These are phyloP conservation scores for Pseudogymnoascus sp. DNA, from an alignment of 2,329 filamentous ascomycete genomes.

Conservation along the genomic window DNA sequence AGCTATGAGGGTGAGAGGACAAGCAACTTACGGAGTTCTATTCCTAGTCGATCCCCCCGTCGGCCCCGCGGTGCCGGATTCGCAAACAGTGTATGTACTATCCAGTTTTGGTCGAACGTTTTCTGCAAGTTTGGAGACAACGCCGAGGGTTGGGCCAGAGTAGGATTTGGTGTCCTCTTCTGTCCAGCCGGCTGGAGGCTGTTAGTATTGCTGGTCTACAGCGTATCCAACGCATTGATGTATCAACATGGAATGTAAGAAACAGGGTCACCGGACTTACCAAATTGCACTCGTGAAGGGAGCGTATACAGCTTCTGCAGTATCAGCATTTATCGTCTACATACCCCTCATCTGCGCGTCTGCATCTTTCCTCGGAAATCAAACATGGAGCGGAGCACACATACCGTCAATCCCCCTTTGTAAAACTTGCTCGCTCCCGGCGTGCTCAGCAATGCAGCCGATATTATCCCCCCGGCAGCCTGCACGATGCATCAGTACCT, in stretches of 20 bases:
- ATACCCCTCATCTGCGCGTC: no score
- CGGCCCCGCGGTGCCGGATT: conserved; percentile 58
- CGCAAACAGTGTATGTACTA: conserved; percentile 48
- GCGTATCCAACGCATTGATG: no score
- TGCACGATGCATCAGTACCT: conserved; percentile 19
- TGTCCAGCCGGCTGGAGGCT: conserved; percentile 46
- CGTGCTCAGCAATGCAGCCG: conserved; percentile 47
- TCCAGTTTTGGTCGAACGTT: conserved; percentile 47
- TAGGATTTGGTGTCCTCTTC: conserved; percentile 43
- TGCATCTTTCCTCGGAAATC: not conserved
- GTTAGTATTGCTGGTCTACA: not conserved
- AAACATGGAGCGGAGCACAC: conserved; percentile 12
- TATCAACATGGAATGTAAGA: not conserved
- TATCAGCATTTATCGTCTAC: conserved; percentile 1
- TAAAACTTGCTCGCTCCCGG: conserved; percentile 52
- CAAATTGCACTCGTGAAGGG: conserved; percentile 25
- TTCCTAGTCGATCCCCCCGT: conserved; percentile 49
- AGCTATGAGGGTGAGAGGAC: not conserved
- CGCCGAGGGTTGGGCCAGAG: conserved; percentile 48
- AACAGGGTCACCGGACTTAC: conserved; percentile 15
- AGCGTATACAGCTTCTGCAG: conserved; percentile 24
- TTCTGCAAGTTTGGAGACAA: conserved; percentile 48
- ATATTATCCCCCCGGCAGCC: conserved; percentile 56
- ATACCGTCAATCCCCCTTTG: conserved; percentile 50
- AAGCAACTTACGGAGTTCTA: conserved; percentile 39